These are phyloP conservation scores for Dactylellina leptospora DNA, from an alignment of 2,329 filamentous ascomycete genomes.

Conservation along the genomic window DNA sequence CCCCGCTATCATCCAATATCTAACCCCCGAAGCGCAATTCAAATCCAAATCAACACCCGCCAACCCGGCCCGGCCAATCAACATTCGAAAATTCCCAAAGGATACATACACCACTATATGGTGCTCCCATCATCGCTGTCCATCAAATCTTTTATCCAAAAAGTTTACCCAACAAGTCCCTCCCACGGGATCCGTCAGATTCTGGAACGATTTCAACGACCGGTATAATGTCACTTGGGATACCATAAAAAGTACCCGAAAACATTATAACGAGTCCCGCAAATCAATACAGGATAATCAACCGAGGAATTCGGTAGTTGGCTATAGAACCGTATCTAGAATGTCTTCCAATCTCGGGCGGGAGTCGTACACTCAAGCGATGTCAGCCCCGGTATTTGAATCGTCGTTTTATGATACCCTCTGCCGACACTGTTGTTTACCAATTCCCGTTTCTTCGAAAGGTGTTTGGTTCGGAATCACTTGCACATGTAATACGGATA, in stretches of 20 bases:
- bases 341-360: not conserved
- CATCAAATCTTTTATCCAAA: not conserved
- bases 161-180: not conserved
- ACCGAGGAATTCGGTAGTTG: not conserved
- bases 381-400: not conserved
- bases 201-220: slow-evolving; percentile 8
- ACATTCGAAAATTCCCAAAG: slow-evolving; percentile 8
- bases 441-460: not conserved
- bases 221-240: slow-evolving; percentile 5
- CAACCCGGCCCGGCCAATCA: not conserved
- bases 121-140: slow-evolving; percentile 36
- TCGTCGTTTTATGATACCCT: slow-evolving; percentile 21
- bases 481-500: slow-evolving; percentile 7
- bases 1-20: not conserved
- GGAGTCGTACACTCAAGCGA: not conserved
- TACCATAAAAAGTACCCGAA: not conserved
- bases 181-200: not conserved
- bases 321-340: not conserved
- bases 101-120: slow-evolving; percentile 29
- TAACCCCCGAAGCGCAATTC: slow-evolving; percentile 1
- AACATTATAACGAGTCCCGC: not conserved
- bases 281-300: not conserved
- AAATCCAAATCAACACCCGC: not conserved
- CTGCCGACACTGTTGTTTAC: slow-evolving; percentile 21
- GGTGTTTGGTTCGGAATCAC: slow-evolving; percentile 19